Conservation (phyloP, 2,329 filamentous ascomycete species). For the Dothidotthia symphoricarpi region DNA sequence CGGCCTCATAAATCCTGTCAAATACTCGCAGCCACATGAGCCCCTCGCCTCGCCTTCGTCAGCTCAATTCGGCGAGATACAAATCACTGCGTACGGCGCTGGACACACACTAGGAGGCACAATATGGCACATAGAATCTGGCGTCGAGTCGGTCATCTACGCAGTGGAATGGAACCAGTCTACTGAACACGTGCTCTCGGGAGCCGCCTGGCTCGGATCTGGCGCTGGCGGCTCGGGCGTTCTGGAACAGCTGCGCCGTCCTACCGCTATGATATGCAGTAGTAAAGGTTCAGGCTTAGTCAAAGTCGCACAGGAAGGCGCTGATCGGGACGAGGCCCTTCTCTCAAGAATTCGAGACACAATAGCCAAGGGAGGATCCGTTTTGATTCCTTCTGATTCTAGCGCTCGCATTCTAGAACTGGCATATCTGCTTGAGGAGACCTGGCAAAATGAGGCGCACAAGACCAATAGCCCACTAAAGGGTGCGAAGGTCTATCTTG, state of each 20-base stretch:
- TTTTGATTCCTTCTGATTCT: constrained; percentile 90
- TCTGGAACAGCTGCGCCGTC: constrained; percentile 88
- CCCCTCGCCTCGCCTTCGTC: constrained; percentile 84
- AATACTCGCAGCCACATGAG: constrained; percentile 95
- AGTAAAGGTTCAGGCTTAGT: constrained; percentile 73
- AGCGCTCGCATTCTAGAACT: constrained; percentile 92
- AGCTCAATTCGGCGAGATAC: constrained; percentile 83
- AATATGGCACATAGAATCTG: constrained; percentile 98
- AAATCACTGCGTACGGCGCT: constrained; percentile 93
- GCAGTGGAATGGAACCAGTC: constrained; percentile 98
- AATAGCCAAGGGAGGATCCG: constrained; percentile 78
- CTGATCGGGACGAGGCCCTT: constrained; percentile 81
- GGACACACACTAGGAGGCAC: constrained; percentile 95
- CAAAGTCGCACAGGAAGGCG: constrained; percentile 68
- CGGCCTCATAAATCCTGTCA: constrained; percentile 82
- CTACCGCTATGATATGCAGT: constrained; percentile 91
- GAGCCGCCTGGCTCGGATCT: constrained; percentile 86
- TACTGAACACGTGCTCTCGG: constrained; percentile 90
- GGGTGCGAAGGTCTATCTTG: constrained; percentile 68
- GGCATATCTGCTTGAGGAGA: constrained; percentile 87
- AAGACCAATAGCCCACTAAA: constrained; percentile 46
- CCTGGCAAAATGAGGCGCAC: constrained; percentile 59
- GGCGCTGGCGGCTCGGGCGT: constrained; percentile 82
- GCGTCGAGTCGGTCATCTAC: constrained; percentile 94
- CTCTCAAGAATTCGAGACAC: constrained; percentile 78